Conservation (phyloP, 805 yeast genomes). For the Metschnikowia cubensis region DNA sequence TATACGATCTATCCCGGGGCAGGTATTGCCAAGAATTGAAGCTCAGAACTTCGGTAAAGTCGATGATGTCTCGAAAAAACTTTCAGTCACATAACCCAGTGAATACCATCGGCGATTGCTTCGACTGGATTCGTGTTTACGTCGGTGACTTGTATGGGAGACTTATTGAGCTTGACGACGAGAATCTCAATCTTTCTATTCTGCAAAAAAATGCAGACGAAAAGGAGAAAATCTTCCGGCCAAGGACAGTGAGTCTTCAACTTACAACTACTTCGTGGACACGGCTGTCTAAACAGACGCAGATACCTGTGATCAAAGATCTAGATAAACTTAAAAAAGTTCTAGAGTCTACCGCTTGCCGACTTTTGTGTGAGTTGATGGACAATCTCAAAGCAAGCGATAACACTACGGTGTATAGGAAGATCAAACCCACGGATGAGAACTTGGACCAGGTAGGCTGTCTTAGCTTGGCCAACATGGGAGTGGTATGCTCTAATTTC, state of each 20-base stretch:
- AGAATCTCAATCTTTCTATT: constrained; percentile 34
- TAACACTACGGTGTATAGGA: constrained; percentile 20
- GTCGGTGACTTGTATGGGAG: constrained; percentile 74
- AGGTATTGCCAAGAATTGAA: constrained; percentile 49
- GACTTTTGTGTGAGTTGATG: constrained; percentile 40
- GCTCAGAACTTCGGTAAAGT: constrained; percentile 60
- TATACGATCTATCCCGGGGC: constrained; percentile 68
- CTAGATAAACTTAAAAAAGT: constrained; percentile 28
- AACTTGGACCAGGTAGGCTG: constrained; percentile 22
- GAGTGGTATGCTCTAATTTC: constrained; percentile 52
- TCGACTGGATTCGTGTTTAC: constrained; percentile 79
- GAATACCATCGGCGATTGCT: constrained; percentile 49
- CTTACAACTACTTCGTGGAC: constrained; percentile 21
- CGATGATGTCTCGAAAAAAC: constrained; percentile 88
- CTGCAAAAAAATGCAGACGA: constrained; percentile 22
- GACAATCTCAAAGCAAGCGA: constrained; percentile 19
- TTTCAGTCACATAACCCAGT: constrained; percentile 56
- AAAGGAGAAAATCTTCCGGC: constrained; percentile 39
- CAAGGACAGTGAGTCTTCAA: constrained; percentile 50
- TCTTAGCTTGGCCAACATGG: constrained; percentile 47
- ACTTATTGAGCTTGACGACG: constrained; percentile 70
- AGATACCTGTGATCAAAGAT: constrained; percentile 33
- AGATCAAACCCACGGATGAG: constrained; percentile 18
- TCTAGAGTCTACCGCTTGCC: constrained; percentile 29
- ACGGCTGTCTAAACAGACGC: constrained; percentile 40